Conservation (phyloP, 2,329 filamentous ascomycete species). For the Eutypa lata region DNA sequence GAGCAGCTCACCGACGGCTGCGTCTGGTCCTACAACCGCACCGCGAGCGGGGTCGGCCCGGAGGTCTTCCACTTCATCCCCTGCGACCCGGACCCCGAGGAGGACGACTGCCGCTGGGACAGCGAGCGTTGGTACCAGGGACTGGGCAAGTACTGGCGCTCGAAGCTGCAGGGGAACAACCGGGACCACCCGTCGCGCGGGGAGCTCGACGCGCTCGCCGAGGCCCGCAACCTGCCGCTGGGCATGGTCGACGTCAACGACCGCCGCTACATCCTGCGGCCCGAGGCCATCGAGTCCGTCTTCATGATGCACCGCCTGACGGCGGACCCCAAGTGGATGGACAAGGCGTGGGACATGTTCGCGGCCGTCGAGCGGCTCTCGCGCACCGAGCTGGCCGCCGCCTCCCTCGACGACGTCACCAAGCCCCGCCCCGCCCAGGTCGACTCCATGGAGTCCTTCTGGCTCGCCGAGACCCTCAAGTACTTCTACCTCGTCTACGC, state of each 20-base stretch:
- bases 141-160: constrained; percentile 24
- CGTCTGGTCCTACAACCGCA: constrained; percentile 60
- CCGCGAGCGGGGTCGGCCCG: constrained; percentile 57
- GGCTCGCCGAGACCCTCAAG: constrained; percentile 67
- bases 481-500: constrained; percentile 64
- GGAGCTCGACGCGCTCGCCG: constrained; percentile 33
- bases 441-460: constrained; percentile 70
- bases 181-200: constrained; percentile 16
- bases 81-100: constrained; percentile 25
- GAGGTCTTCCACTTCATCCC: constrained; percentile 53
- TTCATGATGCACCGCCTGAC: constrained; percentile 76
- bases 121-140: constrained; percentile 23
- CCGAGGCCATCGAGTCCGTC: constrained; percentile 78
- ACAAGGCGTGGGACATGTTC: constrained; percentile 75
- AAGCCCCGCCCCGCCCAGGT: constrained; percentile 22
- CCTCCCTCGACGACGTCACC: constrained; percentile 64
- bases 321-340: constrained; percentile 61
- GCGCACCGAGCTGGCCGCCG: constrained; percentile 59
- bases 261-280: constrained; percentile 62
- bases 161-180: constrained; percentile 10
- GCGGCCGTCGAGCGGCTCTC: constrained; percentile 59
- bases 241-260: constrained; percentile 57
- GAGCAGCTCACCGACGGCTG: constrained; percentile 61
- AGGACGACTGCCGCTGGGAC: constrained; percentile 29
- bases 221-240: constrained; percentile 44